Evolutionary conservation across 176 grass and related monocot species (phyloP).

Genomic region (Alloteropsis semialata): DNA sequence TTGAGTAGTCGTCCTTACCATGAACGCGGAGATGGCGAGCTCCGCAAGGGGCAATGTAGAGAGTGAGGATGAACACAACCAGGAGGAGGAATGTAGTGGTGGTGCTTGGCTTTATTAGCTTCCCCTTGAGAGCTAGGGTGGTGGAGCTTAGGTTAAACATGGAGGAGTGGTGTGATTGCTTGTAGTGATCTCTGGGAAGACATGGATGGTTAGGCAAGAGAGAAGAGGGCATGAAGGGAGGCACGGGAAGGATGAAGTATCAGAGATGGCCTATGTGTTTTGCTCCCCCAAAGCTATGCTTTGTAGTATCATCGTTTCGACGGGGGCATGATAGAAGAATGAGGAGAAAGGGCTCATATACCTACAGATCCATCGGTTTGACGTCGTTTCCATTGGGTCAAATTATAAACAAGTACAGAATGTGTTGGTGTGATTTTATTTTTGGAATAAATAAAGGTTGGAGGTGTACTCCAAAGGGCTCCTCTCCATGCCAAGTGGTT

Average conservation of each 20-base stretch:
- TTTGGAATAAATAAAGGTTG: neutral
- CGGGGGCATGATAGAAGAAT: conserved; percentile 23
- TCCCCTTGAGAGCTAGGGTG: conserved; percentile 17
- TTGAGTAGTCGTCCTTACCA: conserved; percentile 20
- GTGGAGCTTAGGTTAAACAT: conserved; percentile 37
- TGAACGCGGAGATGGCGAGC: conserved; percentile 37
- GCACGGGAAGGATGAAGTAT: neutral
- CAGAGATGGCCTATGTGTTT: neutral
- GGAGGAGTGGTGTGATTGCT: conserved; percentile 18
- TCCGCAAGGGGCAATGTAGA: conserved; percentile 36
- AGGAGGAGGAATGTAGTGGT: conserved; percentile 32
- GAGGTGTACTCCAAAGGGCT: conserved; percentile 15
- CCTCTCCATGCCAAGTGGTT: conserved; percentile 21
- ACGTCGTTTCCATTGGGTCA: conserved; percentile 18
- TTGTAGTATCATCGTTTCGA: neutral
- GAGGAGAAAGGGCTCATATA: neutral
- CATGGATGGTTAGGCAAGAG: conserved; percentile 19
- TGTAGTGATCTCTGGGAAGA: conserved; percentile 21
- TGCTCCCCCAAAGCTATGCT: neutral
- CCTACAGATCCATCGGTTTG: neutral
- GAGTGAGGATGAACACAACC: conserved; percentile 34
- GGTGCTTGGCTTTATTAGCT: conserved; percentile 40
- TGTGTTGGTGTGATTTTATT: neutral
- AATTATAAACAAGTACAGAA: conserved; percentile 37
- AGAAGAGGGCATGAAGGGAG: conserved; percentile 14